Base-by-base conservation (phyloP, 352 stramenopile genomes). In the Pythium phragmitis region DNA sequence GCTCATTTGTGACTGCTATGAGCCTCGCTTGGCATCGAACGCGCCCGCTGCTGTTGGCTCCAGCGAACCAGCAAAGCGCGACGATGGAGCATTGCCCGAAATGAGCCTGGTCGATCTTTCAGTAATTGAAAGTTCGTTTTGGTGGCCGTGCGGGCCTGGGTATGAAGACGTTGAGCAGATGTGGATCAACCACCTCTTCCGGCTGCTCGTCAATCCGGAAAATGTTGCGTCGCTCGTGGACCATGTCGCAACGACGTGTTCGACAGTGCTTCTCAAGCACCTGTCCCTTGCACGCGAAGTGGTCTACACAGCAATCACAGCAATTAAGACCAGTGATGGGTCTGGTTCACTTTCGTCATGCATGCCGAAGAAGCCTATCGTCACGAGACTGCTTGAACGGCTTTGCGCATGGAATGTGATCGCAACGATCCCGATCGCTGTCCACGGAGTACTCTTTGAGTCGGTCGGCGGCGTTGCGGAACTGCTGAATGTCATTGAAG, bases 361-460 rank as follows among this genome's bases (percentile, higher is more conserved):
- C 0, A 16, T 62, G 4, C 63, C 63, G 19, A 68, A 59, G 60
- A 73, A 73, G 43, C 81, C 85, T 26, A 85, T 92, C 17, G 67
- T 87, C 26, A 91, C 82, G 3, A 60, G 73, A n/a, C 52, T 94
- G 36, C 34, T 93, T 30, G 76, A 74, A 39, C 79, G 79, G 16
- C 33, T 96, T 14, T 92, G 84, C 36, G 63, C 72, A 1, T 90
- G 83, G 75, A 69, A 67, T 17, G 58, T 67, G 14, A 69, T 94
- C 36, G 72, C 82, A 17, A 89, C 79, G 30, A 94, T 96, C 50
- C 87, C 87, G 4, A 74, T 96, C 33, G 73, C 83, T 42, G 77
- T 93, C 23, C 87, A 96, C 49, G 87, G 82, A 33, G 82, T 81
- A 23, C 58, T 96, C 0, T 94, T 96, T 33, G 87, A 94, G 59